Base-by-base conservation (phyloP, 768 basidiomycete species). In the Crepidotus variabilis region DNA sequence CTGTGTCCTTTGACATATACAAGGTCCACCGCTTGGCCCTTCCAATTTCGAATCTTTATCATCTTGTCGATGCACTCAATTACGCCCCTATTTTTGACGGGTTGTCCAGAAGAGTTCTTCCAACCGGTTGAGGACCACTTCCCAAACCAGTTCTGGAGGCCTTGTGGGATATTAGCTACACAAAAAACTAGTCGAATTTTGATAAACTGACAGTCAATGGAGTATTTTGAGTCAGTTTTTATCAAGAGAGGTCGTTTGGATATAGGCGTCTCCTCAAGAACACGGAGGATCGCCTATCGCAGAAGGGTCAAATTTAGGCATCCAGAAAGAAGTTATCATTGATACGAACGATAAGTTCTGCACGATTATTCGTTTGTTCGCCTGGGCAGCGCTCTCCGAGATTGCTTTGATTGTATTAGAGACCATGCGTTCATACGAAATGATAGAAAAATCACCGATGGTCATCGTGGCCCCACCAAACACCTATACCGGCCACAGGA, bases 151-250 rank as follows among this genome's bases (percentile, higher is more conserved):
- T 71, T 65, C 0, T 76, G 68, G 65, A 93, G 77, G 64, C 89
- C 92, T 94, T 63, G 13, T 46, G 6, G 47, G 33, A 35, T 11
- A 47, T 66, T 50, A 63, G 47, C 28, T 28, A 4, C 4, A 28
- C 28, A 28, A 6, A 55, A 35, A 28, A n/a, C n/a, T n/a, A 36
- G 20, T 1, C 8, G 9, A 47, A 24, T 55, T 23, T 56, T 21
- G 21, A 48, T 34, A 47, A 11, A 66, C 73, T 54, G 58, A 94
- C 94, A 94, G 50, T 83, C 72, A 2, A 93, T 92, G 1, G 85
- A 85, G 64, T 97, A 97, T 47, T 82, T 72, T 0, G 94, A 97
- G 69, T 98, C 95, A 0, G 91, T 87, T 62, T 87, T 88, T 63
- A 97, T 90, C 50, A 90, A 63, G 1, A 98, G 72, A 0, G 83